These are phyloP conservation scores for Tothia fuscella DNA, from an alignment of 2,329 filamentous ascomycete genomes.

Conservation along the genomic window DNA sequence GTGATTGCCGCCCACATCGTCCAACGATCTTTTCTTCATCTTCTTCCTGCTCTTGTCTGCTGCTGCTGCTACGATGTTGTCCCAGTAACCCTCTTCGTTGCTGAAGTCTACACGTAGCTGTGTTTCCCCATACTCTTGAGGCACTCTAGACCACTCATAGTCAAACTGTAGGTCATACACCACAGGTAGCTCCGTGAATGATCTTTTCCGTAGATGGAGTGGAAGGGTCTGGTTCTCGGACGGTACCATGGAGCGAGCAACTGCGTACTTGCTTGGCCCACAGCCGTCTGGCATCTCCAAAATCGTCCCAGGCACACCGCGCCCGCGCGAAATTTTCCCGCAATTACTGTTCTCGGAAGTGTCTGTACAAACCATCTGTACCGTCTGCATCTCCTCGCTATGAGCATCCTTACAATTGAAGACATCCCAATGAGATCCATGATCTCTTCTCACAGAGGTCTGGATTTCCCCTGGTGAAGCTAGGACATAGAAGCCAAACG, in stretches of 20 bases:
- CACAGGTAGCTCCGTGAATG: neutral
- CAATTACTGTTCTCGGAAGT: conserved; percentile 25
- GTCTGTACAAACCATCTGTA: conserved; percentile 29
- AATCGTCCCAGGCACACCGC: conserved; percentile 28
- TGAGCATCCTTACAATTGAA: conserved; percentile 24
- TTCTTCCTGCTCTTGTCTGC: conserved; percentile 16
- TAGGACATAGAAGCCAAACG: conserved; percentile 25
- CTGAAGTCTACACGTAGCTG: conserved; percentile 13
- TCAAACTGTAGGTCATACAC: conserved; percentile 14
- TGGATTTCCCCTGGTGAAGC: conserved; percentile 23
- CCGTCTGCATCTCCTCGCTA: conserved; percentile 22
- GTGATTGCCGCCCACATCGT: conserved; percentile 21
- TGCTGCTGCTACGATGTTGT: conserved; percentile 12
- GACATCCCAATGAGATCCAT: conserved; percentile 35
- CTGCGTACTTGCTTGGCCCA: conserved; percentile 29
- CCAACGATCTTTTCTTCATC: conserved; percentile 21
- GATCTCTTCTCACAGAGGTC: conserved; percentile 27
- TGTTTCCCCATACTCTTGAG: conserved; percentile 10
- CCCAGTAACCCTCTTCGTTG: conserved; percentile 13
- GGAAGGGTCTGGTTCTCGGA: conserved; percentile 17
- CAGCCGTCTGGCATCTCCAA: conserved; percentile 31
- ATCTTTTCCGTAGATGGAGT: conserved; percentile 13
- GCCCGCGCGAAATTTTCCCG: conserved; percentile 25
- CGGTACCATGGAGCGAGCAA: conserved; percentile 22
- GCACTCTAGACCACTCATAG: conserved; percentile 12